Conservation (phyloP, 2,329 filamentous ascomycete genomes). For the Colletotrichum nymphaeae region DNA sequence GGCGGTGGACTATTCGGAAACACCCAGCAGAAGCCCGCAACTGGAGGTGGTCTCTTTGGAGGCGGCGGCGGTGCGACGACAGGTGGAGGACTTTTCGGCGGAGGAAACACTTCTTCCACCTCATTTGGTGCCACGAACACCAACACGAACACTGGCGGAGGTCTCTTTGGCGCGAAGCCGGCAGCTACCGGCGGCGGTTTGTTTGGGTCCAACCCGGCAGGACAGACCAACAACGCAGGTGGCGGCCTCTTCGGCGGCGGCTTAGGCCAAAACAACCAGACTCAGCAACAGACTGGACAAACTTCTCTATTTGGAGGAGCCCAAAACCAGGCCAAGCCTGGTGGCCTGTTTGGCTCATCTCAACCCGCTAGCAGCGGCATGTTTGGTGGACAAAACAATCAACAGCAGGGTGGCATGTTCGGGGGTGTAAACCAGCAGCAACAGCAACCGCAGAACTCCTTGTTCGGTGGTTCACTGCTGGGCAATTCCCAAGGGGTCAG, state of each 20-base stretch:
- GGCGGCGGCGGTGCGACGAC: constrained; percentile 40
- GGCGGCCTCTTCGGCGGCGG: constrained; percentile 67
- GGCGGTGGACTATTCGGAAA: constrained; percentile 43
- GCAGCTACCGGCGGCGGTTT: constrained; percentile 56
- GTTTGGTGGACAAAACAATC: constrained; percentile 63
- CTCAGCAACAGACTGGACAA: constrained; percentile 52
- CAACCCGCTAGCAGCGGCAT: constrained; percentile 59
- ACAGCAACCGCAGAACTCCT: constrained; percentile 51
- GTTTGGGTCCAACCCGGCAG: constrained; percentile 53
- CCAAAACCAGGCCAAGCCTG: constrained; percentile 66
- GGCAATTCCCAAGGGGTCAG: constrained; percentile 62
- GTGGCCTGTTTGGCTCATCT: constrained; percentile 63
- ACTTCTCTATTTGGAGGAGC: constrained; percentile 63
- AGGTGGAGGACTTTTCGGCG: constrained; percentile 52
- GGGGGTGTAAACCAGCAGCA: constrained; percentile 61
- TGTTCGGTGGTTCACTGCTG: constrained; percentile 68
- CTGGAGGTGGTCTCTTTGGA: constrained; percentile 36
- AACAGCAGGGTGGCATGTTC: constrained; percentile 60
- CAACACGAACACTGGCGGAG: constrained; percentile 46
- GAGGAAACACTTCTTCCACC: constrained; percentile 48
- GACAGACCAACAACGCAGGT: constrained; percentile 43
- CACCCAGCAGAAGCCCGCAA: constrained; percentile 35
- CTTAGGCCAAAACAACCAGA: constrained; percentile 43
- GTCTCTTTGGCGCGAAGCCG: constrained; percentile 56
- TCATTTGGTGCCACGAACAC: constrained; percentile 58